Evolutionary conservation across 2,329 filamentous ascomycete genomes (phyloP).

Genomic region (Nemania diffusa): DNA sequence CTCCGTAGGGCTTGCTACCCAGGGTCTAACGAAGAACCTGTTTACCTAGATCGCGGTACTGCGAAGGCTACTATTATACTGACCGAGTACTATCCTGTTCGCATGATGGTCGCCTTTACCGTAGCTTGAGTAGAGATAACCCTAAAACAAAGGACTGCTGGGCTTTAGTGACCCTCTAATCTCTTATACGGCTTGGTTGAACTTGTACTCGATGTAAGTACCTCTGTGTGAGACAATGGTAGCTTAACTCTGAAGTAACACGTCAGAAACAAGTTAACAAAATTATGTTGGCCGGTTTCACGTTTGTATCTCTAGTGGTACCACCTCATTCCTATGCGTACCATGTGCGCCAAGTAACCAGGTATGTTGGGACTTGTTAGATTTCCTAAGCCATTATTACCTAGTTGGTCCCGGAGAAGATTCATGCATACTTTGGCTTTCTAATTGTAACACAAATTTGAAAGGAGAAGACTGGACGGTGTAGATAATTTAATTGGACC

Average conservation of each 20-base stretch:
- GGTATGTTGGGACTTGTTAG: neutral
- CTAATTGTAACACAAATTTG: neutral
- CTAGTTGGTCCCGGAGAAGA: neutral
- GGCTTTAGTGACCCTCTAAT: neutral
- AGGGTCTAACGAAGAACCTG: neutral
- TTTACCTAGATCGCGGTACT: neutral
- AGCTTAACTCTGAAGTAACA: slow-evolving; percentile 4
- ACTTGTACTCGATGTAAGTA: neutral
- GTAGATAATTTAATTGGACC: neutral
- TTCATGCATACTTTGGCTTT: too few species aligned
- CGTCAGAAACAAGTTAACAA: neutral
- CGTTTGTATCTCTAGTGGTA: neutral
- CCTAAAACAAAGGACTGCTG: neutral
- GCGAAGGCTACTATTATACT: neutral
- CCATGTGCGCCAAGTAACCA: neutral
- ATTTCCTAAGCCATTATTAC: neutral
- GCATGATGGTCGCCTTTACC: neutral
- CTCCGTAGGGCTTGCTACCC: neutral
- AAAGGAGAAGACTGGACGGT: neutral
- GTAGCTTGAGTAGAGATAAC: neutral
- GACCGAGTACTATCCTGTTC: neutral
- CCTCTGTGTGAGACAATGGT: neutral
- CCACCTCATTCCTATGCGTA: neutral
- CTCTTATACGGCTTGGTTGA: neutral
- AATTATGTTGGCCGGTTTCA: neutral